phyloP scores from a whole-genome alignment of 345 rosid genomes.

The Aquilaria malaccensis region DNA sequence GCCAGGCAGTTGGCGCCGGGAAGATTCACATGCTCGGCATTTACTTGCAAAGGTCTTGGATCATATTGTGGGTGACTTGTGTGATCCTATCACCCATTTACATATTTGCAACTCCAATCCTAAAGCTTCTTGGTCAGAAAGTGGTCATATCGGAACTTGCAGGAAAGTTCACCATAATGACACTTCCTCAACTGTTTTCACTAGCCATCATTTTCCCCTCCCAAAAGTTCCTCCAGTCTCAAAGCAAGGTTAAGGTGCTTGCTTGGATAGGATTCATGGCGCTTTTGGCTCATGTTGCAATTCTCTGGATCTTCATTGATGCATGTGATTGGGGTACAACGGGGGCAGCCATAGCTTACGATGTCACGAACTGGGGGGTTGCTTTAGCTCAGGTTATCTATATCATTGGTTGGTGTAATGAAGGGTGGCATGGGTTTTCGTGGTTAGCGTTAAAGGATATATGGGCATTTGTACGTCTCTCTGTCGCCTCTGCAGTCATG shows the following conservation, averaged over 20 bases:
- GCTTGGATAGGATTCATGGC: slow-evolving; percentile 53
- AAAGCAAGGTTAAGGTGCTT: slow-evolving; percentile 50
- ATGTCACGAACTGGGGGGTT: slow-evolving; percentile 42
- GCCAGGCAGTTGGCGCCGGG: slow-evolving; percentile 92
- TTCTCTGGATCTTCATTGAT: slow-evolving; percentile 43
- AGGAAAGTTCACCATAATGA: slow-evolving; percentile 43
- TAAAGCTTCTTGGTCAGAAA: slow-evolving; percentile 52
- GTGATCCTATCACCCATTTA: slow-evolving; percentile 47
- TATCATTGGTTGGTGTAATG: slow-evolving; percentile 49
- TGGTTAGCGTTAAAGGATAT: slow-evolving; percentile 56
- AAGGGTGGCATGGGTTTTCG: slow-evolving; percentile 63
- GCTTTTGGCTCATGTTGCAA: slow-evolving; percentile 28
- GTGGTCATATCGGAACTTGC: slow-evolving; percentile 48
- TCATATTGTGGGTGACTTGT: slow-evolving; percentile 41
- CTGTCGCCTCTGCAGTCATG: slow-evolving; percentile 77
- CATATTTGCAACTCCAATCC: slow-evolving; percentile 55
- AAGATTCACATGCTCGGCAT: slow-evolving; percentile 64
- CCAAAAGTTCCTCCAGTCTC: slow-evolving; percentile 76
- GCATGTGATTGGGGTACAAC: slow-evolving; percentile 38
- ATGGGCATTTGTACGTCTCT: slow-evolving; percentile 72
- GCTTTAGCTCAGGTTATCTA: slow-evolving; percentile 42
- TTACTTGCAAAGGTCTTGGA: slow-evolving; percentile 80
- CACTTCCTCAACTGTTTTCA: slow-evolving; percentile 61
- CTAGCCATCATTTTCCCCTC: slow-evolving; percentile 56
- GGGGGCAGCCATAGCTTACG: slow-evolving; percentile 69